phyloP scores from a whole-genome alignment of 257 asterid genomes.

The Ophiorrhiza pumila region DNA sequence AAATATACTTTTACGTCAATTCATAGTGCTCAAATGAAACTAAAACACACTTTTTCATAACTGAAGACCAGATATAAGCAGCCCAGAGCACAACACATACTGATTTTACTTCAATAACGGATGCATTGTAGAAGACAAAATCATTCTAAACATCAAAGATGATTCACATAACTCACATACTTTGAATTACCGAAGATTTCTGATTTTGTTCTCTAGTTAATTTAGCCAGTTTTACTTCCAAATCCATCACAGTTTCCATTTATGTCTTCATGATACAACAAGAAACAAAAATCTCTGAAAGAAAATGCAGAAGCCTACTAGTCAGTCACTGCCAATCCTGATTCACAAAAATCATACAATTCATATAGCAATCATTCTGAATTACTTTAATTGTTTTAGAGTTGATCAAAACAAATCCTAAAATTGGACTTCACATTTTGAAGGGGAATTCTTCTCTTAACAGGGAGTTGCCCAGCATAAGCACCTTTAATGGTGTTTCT shows the following conservation, averaged over 20 bases:
- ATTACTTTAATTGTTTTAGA: too few species aligned
- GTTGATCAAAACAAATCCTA: background rate
- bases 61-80: background rate
- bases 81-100: background rate
- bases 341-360: background rate
- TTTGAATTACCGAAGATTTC: background rate
- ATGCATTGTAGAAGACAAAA: background rate
- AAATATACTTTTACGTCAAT: background rate
- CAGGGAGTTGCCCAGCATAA: background rate
- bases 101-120: background rate
- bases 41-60: background rate
- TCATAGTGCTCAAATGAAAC: background rate
- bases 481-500: background rate
- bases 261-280: background rate
- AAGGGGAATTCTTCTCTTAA: background rate
- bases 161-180: background rate
- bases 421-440: background rate
- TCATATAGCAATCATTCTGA: background rate
- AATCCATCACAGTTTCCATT: background rate
- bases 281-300: background rate
- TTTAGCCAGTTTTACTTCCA: background rate
- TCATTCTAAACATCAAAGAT: background rate
- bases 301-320: background rate
- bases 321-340: background rate
- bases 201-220: background rate